These are phyloP conservation scores for Chimonanthus praecox DNA, from an alignment of 164 flowering plant species.

Conservation along the genomic window DNA sequence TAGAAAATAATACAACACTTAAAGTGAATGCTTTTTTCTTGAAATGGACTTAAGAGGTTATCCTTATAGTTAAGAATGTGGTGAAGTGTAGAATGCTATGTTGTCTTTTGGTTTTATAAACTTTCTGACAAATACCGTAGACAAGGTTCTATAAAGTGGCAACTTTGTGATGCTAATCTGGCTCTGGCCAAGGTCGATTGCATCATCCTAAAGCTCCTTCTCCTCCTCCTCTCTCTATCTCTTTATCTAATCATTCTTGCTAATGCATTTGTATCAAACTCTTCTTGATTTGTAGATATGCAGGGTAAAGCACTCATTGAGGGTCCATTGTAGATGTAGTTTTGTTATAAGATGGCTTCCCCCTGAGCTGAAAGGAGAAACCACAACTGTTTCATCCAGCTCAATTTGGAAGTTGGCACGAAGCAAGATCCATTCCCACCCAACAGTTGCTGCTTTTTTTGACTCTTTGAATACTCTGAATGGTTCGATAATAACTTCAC, in stretches of 20 bases:
- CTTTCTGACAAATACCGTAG: not conserved
- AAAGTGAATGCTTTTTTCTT: no score
- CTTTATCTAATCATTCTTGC: not conserved
- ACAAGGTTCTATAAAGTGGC: not conserved
- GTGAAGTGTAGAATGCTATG: no score
- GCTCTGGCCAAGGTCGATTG: not conserved
- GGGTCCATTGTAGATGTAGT: conserved; percentile 37
- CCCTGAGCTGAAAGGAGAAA: conserved; percentile 23
- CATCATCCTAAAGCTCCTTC: not conserved
- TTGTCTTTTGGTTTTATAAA: no score
- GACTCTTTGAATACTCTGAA: conserved; percentile 9
- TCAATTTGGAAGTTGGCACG: conserved; percentile 30
- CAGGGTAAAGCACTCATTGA: conserved; percentile 41
- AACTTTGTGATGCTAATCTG: not conserved
- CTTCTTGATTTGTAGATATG: conserved; percentile 18
- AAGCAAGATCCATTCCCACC: conserved; percentile 28
- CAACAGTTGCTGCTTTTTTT: conserved; percentile 30
- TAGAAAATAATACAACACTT: no score
- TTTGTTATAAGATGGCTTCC: conserved; percentile 39
- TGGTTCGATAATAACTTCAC: conserved; percentile 12
- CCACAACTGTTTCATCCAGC: conserved; percentile 28
- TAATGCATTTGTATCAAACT: not conserved
- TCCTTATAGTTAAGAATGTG: no score
- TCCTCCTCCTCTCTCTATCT: not conserved
- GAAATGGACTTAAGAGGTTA: no score